These are phyloP conservation scores for Wickerhamiella dianesei DNA, from an alignment of 805 yeast species.

Conservation along the genomic window DNA sequence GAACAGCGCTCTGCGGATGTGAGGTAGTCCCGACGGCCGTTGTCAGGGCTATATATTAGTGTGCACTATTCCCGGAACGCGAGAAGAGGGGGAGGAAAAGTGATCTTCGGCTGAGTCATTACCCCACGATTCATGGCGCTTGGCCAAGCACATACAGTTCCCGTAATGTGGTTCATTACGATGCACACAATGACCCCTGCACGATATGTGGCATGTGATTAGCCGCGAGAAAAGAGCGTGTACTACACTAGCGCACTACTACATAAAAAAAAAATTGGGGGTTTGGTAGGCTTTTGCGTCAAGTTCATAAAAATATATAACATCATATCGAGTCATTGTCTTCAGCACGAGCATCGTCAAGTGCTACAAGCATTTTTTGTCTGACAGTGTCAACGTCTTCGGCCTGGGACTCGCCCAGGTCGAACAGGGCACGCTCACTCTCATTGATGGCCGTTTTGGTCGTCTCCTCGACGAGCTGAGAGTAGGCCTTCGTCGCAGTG, in stretches of 20 bases:
- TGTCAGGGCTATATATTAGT: background rate
- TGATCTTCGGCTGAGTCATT: background rate
- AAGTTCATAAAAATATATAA: too few relatives aligned
- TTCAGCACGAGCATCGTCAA: slow-evolving; percentile 2
- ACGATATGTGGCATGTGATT: too few relatives aligned
- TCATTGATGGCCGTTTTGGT: slow-evolving; percentile 20
- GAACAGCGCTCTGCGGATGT: too few relatives aligned
- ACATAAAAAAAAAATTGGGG: too few relatives aligned
- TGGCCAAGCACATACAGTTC: too few relatives aligned
- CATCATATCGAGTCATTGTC: background rate
- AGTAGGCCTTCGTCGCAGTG: slow-evolving; percentile 17
- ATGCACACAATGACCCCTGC: too few relatives aligned
- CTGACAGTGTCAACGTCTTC: slow-evolving; percentile 1
- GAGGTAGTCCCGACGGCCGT: background rate
- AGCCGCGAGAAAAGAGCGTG: too few relatives aligned
- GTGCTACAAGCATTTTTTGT: background rate
- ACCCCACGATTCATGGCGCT: background rate
- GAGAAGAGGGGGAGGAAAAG: background rate
- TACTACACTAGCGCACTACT: too few relatives aligned
- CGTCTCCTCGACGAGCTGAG: slow-evolving; percentile 15
- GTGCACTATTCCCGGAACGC: background rate
- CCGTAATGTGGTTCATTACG: too few relatives aligned
- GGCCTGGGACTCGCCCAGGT: slow-evolving; percentile 21
- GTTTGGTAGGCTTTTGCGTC: too few relatives aligned
- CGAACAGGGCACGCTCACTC: slow-evolving; percentile 22